A percentile compares a stretch with the other conserved stretches of the same genome.
phyloP scores from a whole-genome alignment of 2,329 filamentous ascomycete genomes.

The Emmonsia crescens region DNA sequence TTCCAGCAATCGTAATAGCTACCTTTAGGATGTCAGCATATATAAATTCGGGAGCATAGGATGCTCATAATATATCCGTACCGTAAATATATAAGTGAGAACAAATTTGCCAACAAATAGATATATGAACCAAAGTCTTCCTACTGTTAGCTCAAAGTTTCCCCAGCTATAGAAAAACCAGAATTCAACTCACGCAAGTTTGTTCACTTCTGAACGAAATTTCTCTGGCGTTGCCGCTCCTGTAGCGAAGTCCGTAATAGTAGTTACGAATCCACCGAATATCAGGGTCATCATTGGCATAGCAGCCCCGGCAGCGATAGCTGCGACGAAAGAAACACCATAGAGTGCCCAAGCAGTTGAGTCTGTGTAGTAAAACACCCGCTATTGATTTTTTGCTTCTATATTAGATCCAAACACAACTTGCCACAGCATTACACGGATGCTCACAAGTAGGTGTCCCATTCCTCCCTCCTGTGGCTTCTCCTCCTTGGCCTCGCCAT shows the following conservation, averaged over 20 bases:
- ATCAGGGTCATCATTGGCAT: slow-evolving; percentile 4
- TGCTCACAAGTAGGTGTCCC: not conserved
- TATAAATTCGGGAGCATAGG: not conserved
- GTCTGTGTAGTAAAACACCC: slow-evolving; percentile 4
- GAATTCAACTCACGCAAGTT: not conserved
- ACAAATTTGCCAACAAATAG: slow-evolving; percentile 2
- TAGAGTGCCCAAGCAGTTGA: slow-evolving; percentile 2
- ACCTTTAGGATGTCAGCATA: not conserved
- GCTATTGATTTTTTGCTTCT: not conserved
- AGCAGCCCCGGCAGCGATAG: not conserved
- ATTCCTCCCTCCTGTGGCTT: not conserved
- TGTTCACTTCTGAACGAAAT: slow-evolving; percentile 3
- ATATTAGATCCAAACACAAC: not conserved
- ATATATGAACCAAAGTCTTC: slow-evolving; percentile 3
- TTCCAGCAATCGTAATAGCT: slow-evolving; percentile 1
- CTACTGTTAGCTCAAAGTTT: not conserved
- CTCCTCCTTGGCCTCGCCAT: slow-evolving; percentile 2
- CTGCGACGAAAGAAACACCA: not conserved
- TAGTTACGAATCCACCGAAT: slow-evolving; percentile 4
- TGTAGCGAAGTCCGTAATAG: not conserved
- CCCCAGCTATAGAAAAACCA: not conserved
- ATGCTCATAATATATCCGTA: not conserved
- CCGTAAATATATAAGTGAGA: slow-evolving; percentile 5
- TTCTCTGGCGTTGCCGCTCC: not conserved
- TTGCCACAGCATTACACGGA: not conserved